Conservation (phyloP, 768 basidiomycete genomes). For the Pleurotus ostreatus region DNA sequence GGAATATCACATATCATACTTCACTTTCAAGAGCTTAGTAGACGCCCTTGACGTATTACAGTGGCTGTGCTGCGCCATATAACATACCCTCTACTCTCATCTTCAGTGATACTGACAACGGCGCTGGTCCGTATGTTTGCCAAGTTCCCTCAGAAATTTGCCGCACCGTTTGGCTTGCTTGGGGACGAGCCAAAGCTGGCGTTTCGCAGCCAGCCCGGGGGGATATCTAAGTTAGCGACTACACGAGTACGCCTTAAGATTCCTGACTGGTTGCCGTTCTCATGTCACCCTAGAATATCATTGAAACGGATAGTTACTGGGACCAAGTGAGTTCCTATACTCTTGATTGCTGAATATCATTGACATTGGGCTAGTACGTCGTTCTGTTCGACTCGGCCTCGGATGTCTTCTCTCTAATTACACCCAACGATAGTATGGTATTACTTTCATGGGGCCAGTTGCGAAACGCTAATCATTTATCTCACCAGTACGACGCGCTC, state of each 20-base stretch:
- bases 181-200: conserved; percentile 88
- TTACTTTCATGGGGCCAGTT: conserved; percentile 5
- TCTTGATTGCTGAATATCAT: background rate
- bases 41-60: background rate
- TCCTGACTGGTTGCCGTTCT: background rate
- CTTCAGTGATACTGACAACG: no score
- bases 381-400: conserved; percentile 84
- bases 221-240: conserved; percentile 71
- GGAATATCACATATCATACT: no score
- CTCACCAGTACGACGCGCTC: conserved; percentile 70
- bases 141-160: conserved; percentile 67
- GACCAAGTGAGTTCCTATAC: conserved; percentile 58
- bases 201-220: conserved; percentile 79
- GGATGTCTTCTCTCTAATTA: conserved; percentile 87
- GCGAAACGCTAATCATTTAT: conserved; percentile 9
- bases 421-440: conserved; percentile 75
- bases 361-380: conserved; percentile 53
- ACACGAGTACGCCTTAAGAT: conserved; percentile 54
- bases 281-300: conserved; percentile 54
- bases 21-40: no score
- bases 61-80: background rate
- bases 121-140: conserved; percentile 48
- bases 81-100: background rate
- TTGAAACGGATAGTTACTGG: conserved; percentile 81
- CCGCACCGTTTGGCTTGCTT: conserved; percentile 72